Evolutionary conservation across 2,329 filamentous ascomycete species (phyloP).

Genomic region (Penicillium sp.): DNA sequence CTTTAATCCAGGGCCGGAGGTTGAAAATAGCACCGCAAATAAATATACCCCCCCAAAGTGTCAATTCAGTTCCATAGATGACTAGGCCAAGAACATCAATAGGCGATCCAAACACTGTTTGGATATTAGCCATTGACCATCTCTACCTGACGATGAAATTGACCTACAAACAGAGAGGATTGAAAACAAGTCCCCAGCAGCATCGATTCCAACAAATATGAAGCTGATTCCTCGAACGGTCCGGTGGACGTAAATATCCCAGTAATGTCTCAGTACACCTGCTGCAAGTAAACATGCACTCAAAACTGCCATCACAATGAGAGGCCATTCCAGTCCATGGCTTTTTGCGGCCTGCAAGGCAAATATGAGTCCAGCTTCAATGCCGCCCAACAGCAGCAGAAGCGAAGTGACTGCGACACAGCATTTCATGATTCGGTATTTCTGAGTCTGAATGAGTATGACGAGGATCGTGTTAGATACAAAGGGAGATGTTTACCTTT

Average conservation of each 20-base stretch:
- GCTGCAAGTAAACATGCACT: constrained; percentile 62
- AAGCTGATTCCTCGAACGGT: constrained; percentile 71
- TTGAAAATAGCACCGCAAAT: constrained; percentile 65
- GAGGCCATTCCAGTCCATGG: constrained; percentile 55
- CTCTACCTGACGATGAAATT: neutral
- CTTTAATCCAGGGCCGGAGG: constrained; percentile 55
- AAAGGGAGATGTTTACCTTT: constrained; percentile 17
- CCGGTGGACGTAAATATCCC: constrained; percentile 64
- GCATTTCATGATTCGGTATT: constrained; percentile 53
- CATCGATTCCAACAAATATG: constrained; percentile 68
- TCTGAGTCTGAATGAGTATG: constrained; percentile 31
- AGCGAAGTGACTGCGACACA: constrained; percentile 51
- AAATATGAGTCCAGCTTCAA: constrained; percentile 60
- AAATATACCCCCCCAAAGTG: constrained; percentile 66
- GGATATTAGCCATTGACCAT: neutral
- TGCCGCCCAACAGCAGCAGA: constrained; percentile 55
- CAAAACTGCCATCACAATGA: constrained; percentile 64
- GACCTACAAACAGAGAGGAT: constrained; percentile 56
- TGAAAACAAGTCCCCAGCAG: constrained; percentile 65
- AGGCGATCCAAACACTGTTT: constrained; percentile 20
- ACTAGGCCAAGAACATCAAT: constrained; percentile 60
- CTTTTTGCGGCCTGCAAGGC: constrained; percentile 49
- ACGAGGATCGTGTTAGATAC: neutral
- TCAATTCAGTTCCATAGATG: constrained; percentile 65
- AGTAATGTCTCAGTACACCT: constrained; percentile 66